Evolutionary conservation across 1,284 basidiomycete species (phyloP), one percentile per base, ranked within the genome.

Genomic region (Filobasidium uniguttulatum): DNA sequence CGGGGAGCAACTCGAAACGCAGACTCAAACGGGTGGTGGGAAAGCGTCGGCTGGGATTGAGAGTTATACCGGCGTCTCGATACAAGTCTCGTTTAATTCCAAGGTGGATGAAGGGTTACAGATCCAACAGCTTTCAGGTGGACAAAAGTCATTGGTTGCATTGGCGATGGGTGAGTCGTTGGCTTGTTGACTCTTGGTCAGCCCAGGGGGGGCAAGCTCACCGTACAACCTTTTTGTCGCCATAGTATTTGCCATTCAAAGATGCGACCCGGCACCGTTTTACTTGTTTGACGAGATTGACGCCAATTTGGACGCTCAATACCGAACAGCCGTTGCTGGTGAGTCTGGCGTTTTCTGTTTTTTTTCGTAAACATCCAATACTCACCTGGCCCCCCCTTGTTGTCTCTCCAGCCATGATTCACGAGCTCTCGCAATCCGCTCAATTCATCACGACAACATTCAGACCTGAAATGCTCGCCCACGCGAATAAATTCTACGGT

Each of bases 281-380:
- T 98, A 98, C 69, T 76, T 99, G n/a, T 98, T 98, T 64, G 94
- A 99, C 66, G 94, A 99, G 81, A 97, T 97, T 62, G 93, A 98
- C 61, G 93, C 93, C 46, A 97, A 97, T 61, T 75, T 99, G 47
- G 94, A 99, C 61, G 88, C 93, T 5, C 89, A 97, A 71, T 96
- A 97, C 58, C 83, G 93, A 36, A 96, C 91, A 2, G 88, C 93
- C 2, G 93, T 98, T 22, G 90, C 93, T 26, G 77, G 87, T 88
- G 61, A 62, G 83, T 69, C 6, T 33, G 8, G 17, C n/a, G n/a
- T n/a, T n/a, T n/a, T n/a, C n/a, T n/a, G n/a, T n/a, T n/a, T n/a
- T n/a, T n/a, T n/a, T n/a, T n/a, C n/a, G n/a, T 19, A 15, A 35
- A 8, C 22, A 17, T 19, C 5, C 2, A 14, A 9, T 30, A 10